Evolutionary conservation across 192 early-diverging fungal genomes (phyloP), one percentile per base, ranked within the genome.

Genomic region (Backusella westeae): DNA sequence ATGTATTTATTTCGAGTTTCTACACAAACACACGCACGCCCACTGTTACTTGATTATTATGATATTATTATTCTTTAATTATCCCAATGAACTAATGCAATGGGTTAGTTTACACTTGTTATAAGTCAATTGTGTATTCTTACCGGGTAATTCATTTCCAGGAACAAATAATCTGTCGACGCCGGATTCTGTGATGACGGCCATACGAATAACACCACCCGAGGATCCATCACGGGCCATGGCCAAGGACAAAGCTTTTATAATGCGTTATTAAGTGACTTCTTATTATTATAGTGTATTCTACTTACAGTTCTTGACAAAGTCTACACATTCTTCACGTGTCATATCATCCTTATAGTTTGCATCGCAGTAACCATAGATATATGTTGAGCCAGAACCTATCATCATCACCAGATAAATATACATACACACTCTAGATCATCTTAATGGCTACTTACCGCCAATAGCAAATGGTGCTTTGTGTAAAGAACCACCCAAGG

Each of bases 321-420:
- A 99, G 49, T 92, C 85, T 56, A 98, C 85, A 69, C 91, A 91
- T 81, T 99, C 93, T 32, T 98, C 95, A 77, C 85, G 83, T 38
- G 81, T 92, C 96, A 99, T 97, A 69, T 85, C 85, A 7, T 93
- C 91, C 35, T 85, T 87, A 79, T 88, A 99, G 23, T 81, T 74
- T 68, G 96, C 86, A 87, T 99, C 98, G 81, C 97, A 99, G 83
- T 95, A 99, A 66, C 98, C 98, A 79, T 98, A 99, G 77, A 99
- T 98, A 81, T 94, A 99, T 12, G 93, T 91, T 12, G 96, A 98
- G 34, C 98, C 98, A 77, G 93, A 94, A 41, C 98, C 87, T 32
- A 32, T 32, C 32, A 3, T 32, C 32, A 3, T 32, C 32, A 32
- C 32, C 32, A 32, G 2, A 32, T 32, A 32, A 32, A 32, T 32